A percentile compares a stretch with the other conserved stretches of the same genome.
Evolutionary conservation across 1,139 yeast species (phyloP).

Genomic region (Suzukiozyma palmioleophila): DNA sequence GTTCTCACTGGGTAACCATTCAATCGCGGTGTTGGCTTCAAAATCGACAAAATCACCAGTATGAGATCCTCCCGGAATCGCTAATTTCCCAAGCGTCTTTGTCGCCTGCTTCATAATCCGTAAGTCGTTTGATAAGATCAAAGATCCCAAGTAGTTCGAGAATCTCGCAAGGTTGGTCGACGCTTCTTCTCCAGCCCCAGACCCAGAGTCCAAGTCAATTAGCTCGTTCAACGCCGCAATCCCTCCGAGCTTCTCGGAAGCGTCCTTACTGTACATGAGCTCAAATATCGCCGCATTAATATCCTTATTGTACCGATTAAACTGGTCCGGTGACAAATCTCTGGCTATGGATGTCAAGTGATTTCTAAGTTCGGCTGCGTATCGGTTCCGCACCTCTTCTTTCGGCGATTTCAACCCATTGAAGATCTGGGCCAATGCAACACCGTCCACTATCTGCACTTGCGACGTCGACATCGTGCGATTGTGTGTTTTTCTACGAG

Average conservation of each 20-base stretch:
- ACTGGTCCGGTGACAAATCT: slow-evolving; percentile 73
- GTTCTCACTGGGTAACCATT: slow-evolving; percentile 80
- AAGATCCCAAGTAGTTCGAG: slow-evolving; percentile 79
- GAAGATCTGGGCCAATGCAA: slow-evolving; percentile 52
- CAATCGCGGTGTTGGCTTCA: slow-evolving; percentile 85
- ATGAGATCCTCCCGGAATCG: slow-evolving; percentile 83
- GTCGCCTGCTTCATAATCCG: slow-evolving; percentile 87
- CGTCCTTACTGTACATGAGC: slow-evolving; percentile 69
- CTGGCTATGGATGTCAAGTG: slow-evolving; percentile 69
- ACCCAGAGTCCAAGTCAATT: slow-evolving; percentile 67
- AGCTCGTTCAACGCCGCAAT: slow-evolving; percentile 85
- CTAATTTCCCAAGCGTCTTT: slow-evolving; percentile 78
- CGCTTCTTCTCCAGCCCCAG: slow-evolving; percentile 63
- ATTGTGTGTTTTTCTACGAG: not conserved
- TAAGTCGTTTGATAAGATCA: slow-evolving; percentile 77
- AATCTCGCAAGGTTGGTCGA: slow-evolving; percentile 88
- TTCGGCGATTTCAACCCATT: slow-evolving; percentile 46
- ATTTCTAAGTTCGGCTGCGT: slow-evolving; percentile 63
- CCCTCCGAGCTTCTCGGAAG: slow-evolving; percentile 79
- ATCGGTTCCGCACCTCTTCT: slow-evolving; percentile 50
- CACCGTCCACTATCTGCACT: slow-evolving; percentile 43
- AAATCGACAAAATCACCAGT: slow-evolving; percentile 92
- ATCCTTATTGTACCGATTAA: slow-evolving; percentile 76
- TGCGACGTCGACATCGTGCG: slow-evolving; percentile 26
- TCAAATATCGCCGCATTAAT: slow-evolving; percentile 87